phyloP scores from a whole-genome alignment of 495 filamentous ascomycete species.

The Podospora australis region DNA sequence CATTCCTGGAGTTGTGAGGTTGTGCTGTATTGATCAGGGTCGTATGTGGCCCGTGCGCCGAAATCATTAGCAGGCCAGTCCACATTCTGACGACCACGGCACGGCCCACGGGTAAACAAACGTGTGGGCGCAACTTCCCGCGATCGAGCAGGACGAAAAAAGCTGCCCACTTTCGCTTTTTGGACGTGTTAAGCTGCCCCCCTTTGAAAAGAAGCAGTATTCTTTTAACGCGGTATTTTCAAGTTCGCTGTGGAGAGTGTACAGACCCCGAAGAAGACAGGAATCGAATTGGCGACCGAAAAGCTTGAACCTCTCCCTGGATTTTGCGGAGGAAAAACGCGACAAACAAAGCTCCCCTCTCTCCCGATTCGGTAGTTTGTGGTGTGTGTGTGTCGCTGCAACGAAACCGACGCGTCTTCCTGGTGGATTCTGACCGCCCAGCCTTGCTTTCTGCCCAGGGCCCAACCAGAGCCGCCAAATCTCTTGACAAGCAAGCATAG shows the following conservation, averaged over 20 bases:
- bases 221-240: neutral
- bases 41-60: conserved; percentile 11
- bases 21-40: too few species aligned
- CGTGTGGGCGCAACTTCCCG: conserved; percentile 15
- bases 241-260: too few species aligned
- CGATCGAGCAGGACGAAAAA: conserved; percentile 4
- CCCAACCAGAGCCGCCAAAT: neutral
- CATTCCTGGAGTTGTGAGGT: too few species aligned
- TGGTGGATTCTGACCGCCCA: neutral
- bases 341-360: conserved; percentile 1
- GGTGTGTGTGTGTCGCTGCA: neutral
- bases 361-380: too few species aligned
- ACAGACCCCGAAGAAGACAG: neutral
- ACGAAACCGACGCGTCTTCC: neutral
- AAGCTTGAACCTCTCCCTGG: neutral
- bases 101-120: conserved; percentile 18
- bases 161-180: conserved; percentile 1
- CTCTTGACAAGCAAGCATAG: neutral
- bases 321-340: neutral
- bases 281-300: neutral
- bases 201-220: neutral
- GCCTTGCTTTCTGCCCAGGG: neutral
- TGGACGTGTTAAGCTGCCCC: neutral
- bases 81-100: too few species aligned
- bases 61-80: too few species aligned